A percentile compares a stretch with the other conserved stretches of the same genome.
Conservation (phyloP, 495 filamentous ascomycete genomes). For the Emericellopsis terricola region DNA sequence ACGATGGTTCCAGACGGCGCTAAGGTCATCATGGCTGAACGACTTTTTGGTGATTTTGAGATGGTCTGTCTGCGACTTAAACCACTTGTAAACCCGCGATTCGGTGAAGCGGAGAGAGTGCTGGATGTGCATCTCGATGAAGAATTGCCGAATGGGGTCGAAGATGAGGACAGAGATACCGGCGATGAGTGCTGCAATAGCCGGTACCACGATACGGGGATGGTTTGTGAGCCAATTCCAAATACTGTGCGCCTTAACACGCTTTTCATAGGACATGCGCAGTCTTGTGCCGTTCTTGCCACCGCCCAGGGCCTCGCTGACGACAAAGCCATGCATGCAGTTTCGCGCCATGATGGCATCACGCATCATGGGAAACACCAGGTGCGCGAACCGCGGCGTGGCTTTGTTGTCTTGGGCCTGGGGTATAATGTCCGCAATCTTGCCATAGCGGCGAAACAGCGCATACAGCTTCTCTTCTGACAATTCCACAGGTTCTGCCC, state of each 20-base stretch:
- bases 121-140: constrained; percentile 74
- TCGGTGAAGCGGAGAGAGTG: constrained; percentile 54
- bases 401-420: constrained; percentile 75
- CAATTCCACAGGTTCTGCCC: constrained; percentile 49
- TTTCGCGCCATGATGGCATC: constrained; percentile 77
- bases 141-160: constrained; percentile 82
- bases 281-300: constrained; percentile 57
- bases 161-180: constrained; percentile 82
- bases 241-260: constrained; percentile 55
- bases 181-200: constrained; percentile 60
- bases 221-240: constrained; percentile 83
- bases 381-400: constrained; percentile 54
- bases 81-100: constrained; percentile 55
- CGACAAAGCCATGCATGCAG: constrained; percentile 72
- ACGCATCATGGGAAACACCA: constrained; percentile 54
- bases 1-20: constrained; percentile 76
- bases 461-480: constrained; percentile 75
- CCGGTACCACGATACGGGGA: constrained; percentile 73
- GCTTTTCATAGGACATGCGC: constrained; percentile 65
- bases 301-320: constrained; percentile 44
- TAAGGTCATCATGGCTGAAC: constrained; percentile 35
- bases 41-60: constrained; percentile 22
- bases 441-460: constrained; percentile 80
- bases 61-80: constrained; percentile 61
- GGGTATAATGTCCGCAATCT: constrained; percentile 58